Conservation (phyloP, 139 green algal genomes). For the Chlorella vulgaris region DNA sequence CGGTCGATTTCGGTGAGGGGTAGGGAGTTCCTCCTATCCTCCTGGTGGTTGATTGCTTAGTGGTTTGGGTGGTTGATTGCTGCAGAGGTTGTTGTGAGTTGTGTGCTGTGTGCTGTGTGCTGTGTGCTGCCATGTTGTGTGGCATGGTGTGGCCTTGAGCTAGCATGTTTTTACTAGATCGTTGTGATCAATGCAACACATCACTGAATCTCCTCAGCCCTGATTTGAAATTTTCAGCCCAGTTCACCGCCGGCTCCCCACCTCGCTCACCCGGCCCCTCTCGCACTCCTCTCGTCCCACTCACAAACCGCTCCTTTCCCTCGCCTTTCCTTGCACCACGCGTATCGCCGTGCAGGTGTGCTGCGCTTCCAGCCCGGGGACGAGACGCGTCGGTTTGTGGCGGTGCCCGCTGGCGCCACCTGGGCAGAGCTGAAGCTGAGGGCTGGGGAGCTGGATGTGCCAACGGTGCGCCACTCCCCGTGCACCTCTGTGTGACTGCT, state of each 20-base stretch:
- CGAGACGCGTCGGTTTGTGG: conserved; percentile 74
- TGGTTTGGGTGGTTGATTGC: neutral
- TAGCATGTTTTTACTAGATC: too few relatives aligned
- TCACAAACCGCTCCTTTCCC: neutral
- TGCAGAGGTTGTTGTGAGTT: too few relatives aligned
- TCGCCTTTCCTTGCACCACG: neutral
- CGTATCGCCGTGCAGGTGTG: conserved; percentile 2
- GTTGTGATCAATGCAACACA: too few relatives aligned
- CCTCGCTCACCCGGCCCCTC: neutral
- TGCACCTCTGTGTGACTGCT: too few relatives aligned
- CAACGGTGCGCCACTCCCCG: conserved; percentile 45
- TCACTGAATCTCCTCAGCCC: too few relatives aligned
- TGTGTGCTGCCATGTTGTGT: too few relatives aligned
- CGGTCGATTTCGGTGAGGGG: conserved; percentile 9
- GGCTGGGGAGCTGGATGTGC: conserved; percentile 47
- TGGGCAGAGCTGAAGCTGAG: conserved; percentile 80
- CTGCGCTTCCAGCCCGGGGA: conserved; percentile 51
- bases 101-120: too few relatives aligned
- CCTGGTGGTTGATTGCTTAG: neutral
- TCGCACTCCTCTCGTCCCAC: neutral
- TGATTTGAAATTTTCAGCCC: too few relatives aligned
- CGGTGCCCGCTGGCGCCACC: conserved; percentile 77
- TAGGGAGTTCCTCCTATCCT: too few relatives aligned
- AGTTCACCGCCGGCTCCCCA: neutral
- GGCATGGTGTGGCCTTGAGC: too few relatives aligned